These are phyloP conservation scores for Serendipita sp. DNA, from an alignment of 1,284 basidiomycete species.

Conservation along the genomic window DNA sequence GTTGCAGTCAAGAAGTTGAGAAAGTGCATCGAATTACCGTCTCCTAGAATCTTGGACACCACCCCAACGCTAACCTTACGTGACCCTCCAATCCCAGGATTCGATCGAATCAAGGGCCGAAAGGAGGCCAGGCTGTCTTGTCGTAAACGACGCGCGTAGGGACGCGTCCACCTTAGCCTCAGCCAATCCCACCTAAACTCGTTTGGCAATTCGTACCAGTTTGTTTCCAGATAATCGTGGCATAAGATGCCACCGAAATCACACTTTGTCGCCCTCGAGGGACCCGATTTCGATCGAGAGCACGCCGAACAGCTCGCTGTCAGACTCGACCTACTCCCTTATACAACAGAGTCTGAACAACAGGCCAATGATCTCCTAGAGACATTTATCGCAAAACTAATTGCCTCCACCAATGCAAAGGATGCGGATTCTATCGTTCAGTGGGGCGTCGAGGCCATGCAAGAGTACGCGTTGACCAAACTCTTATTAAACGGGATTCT, in stretches of 20 bases:
- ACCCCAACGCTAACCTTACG: not conserved
- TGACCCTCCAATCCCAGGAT: not conserved
- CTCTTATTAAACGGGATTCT: not conserved
- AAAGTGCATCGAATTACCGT: not conserved
- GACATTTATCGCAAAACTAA: not conserved
- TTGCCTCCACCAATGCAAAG: conserved; percentile 22
- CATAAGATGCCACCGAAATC: not conserved
- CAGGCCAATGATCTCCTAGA: conserved; percentile 3
- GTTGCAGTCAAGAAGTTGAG: not conserved
- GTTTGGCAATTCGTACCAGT: not conserved
- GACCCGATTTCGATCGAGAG: conserved; percentile 2
- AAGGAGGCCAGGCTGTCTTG: not conserved
- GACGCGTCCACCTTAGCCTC: not conserved
- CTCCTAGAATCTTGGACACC: not conserved
- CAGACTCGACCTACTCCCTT: not conserved
- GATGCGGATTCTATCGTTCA: conserved; percentile 57
- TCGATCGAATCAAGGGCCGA: not conserved
- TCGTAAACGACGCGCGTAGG: conserved; percentile 1
- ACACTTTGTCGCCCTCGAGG: not conserved
- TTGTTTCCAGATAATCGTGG: not conserved
- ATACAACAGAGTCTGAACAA: not conserved
- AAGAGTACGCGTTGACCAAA: conserved; percentile 41
- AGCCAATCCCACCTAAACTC: not conserved
- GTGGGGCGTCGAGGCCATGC: conserved; percentile 54
- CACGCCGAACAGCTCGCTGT: conserved; percentile 3